Evolutionary conservation across 768 basidiomycete species (phyloP).

Genomic region (Daedalea quercina): DNA sequence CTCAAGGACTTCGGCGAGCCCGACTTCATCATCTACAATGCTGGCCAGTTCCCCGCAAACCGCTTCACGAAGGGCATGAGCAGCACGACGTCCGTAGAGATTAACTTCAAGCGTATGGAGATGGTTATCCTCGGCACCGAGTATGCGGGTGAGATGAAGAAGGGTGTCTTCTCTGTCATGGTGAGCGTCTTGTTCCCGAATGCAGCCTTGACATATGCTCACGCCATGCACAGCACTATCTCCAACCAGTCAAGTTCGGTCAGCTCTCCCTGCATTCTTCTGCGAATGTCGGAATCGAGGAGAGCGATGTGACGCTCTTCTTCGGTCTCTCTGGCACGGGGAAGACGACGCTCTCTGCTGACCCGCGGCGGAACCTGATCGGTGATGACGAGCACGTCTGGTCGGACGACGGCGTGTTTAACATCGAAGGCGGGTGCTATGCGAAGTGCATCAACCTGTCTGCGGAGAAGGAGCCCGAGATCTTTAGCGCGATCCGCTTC

Average conservation of each 20-base stretch:
- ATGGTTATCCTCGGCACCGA: conserved; percentile 99
- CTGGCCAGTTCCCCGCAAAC: conserved; percentile 99
- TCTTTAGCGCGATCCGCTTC: conserved; percentile 90
- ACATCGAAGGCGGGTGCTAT: conserved; percentile 99
- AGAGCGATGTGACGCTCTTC: conserved; percentile 94
- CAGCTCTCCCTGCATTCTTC: conserved; percentile 97
- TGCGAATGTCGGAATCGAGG: conserved; percentile 88
- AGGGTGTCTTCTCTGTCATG: conserved; percentile 99
- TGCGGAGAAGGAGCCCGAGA: conserved; percentile 96
- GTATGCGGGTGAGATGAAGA: conserved; percentile 99
- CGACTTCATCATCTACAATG: conserved; percentile 99
- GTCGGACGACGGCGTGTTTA: conserved; percentile 98
- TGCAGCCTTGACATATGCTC: neutral
- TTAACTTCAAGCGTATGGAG: conserved; percentile 99
- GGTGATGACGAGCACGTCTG: conserved; percentile 99
- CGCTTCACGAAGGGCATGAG: conserved; percentile 99
- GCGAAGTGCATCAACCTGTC: conserved; percentile 98
- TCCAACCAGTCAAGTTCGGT: conserved; percentile 97
- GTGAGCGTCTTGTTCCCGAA: conserved; percentile 29
- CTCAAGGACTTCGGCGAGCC: conserved; percentile 93
- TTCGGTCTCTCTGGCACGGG: conserved; percentile 98
- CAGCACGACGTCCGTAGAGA: conserved; percentile 96
- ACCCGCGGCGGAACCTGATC: conserved; percentile 88
- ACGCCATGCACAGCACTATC: conserved; percentile 65
- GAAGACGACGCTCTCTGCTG: conserved; percentile 97